Evolutionary conservation across 2,329 filamentous ascomycete genomes (phyloP).

Genomic region (Nakataea oryzae): DNA sequence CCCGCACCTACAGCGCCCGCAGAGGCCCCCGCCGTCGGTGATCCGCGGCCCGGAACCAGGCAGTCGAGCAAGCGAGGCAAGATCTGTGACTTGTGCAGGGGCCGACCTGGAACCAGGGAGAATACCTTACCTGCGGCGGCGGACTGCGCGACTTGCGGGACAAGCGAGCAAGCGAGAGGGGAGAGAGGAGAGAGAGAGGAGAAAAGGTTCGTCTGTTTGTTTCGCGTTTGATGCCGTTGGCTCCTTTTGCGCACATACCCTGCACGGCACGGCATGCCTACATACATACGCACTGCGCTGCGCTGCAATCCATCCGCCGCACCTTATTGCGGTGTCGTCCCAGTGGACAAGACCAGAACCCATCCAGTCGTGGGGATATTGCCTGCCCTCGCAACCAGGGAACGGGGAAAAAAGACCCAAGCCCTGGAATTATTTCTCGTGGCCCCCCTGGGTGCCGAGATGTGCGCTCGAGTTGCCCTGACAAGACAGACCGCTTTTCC

Average conservation of each 20-base stretch:
- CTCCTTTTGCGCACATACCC: not conserved
- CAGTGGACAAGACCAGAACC: not conserved
- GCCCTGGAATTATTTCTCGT: not conserved
- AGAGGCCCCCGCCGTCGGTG: not conserved
- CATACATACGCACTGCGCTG: not conserved
- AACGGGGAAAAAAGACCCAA: not conserved
- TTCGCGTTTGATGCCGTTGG: too few relatives aligned
- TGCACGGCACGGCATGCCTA: too few relatives aligned
- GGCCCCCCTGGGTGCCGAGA: too few relatives aligned
- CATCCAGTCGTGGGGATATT: not conserved
- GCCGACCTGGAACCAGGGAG: not conserved
- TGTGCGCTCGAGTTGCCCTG: not conserved
- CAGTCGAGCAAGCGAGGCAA: not conserved
- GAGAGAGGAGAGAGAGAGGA: too few relatives aligned
- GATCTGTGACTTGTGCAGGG: not conserved
- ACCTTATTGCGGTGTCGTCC: not conserved
- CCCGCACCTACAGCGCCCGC: not conserved
- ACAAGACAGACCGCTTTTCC: constrained; percentile 1
- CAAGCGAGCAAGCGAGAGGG: not conserved
- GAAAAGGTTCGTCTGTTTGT: not conserved
- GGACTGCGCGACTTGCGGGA: too few relatives aligned
- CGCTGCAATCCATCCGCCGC: not conserved
- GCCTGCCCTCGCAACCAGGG: too few relatives aligned
- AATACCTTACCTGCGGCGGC: not conserved
- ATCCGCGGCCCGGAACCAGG: not conserved